Evolutionary conservation across 2,329 filamentous ascomycete species (phyloP), one percentile per base, ranked within the genome.

Genomic region (Alternaria angustiovoidea): DNA sequence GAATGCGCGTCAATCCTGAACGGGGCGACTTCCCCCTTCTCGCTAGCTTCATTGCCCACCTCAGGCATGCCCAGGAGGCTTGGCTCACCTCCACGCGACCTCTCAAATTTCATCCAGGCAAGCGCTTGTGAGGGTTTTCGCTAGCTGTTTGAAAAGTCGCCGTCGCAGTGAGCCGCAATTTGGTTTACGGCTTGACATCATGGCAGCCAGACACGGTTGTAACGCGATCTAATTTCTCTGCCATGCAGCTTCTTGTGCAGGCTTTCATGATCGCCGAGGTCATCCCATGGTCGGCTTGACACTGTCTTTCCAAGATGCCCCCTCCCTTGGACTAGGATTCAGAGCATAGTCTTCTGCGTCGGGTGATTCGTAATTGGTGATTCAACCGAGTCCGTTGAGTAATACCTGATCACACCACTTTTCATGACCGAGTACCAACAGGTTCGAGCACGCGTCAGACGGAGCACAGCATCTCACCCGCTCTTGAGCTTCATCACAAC

Each of bases 1-100:
- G 51, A 55, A 68, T 75, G 75, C 68, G 74, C 74, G 70, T 75
- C 71, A 73, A 71, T 43, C 60, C 65, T 68, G 67, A 66, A 58
- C 61, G 63, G 64, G 48, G 57, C 52, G 58, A 49, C 58, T 61
- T 46, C 59, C 64, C 64, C 62, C 59, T 70, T 67, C 62, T 54
- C 52, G 60, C 62, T 63, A 67, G 62, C 65, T 56, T 59, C 59
- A 63, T 69, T 59, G 59, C 36, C 53, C 22, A 38, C 61, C 58
- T 62, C 26, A 43, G 43, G 44, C 52, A 42, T 51, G 69, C 69
- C 72, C 70, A 73, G 67, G 34, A 48, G 57, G 44, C 49, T 63
- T 73, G 71, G 69, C 73, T 74, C 61, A 61, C 44, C 47, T 51
- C 66, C 73, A 76, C 71, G 74, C 71, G 74, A 70, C 43, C 41